phyloP scores from a whole-genome alignment of 2,329 filamentous ascomycete species.

The Incumbomyces lentus region DNA sequence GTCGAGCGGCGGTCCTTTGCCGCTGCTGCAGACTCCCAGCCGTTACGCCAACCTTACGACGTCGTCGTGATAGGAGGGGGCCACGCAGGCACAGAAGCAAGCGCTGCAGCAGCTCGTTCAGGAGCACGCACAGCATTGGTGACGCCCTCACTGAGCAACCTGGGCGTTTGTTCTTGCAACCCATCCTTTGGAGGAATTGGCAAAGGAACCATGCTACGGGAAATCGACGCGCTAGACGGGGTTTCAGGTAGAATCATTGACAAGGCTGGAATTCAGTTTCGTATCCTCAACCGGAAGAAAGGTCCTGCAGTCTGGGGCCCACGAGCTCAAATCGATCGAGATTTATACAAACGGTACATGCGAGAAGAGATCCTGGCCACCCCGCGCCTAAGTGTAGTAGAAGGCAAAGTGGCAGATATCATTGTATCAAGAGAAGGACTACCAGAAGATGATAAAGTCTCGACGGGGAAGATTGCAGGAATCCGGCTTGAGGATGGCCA shows the following conservation, averaged over 20 bases:
- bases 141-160: conserved; percentile 77
- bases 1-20: conserved; percentile 18
- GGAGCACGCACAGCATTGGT: conserved; percentile 83
- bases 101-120: conserved; percentile 75
- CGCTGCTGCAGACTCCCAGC: conserved; percentile 12
- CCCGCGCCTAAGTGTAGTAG: conserved; percentile 66
- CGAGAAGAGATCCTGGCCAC: conserved; percentile 70
- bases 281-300: conserved; percentile 76
- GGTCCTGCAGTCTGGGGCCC: conserved; percentile 96
- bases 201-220: conserved; percentile 89
- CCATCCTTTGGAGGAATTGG: conserved; percentile 97
- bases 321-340: conserved; percentile 86
- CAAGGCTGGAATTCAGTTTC: conserved; percentile 89
- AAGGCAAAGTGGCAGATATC: conserved; percentile 87
- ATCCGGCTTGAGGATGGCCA: conserved; percentile 81
- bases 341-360: conserved; percentile 85
- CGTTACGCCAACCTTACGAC: conserved; percentile 58
- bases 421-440: conserved; percentile 52
- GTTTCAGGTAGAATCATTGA: conserved; percentile 81
- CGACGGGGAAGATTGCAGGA: conserved; percentile 66
- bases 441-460: conserved; percentile 34
- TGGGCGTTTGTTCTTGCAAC: conserved; percentile 93
- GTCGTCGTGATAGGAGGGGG: conserved; percentile 93
- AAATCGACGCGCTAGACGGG: conserved; percentile 90
- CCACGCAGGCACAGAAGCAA: conserved; percentile 90